phyloP scores from a whole-genome alignment of 495 filamentous ascomycete genomes.

The Astrothelium macrocarpum region DNA sequence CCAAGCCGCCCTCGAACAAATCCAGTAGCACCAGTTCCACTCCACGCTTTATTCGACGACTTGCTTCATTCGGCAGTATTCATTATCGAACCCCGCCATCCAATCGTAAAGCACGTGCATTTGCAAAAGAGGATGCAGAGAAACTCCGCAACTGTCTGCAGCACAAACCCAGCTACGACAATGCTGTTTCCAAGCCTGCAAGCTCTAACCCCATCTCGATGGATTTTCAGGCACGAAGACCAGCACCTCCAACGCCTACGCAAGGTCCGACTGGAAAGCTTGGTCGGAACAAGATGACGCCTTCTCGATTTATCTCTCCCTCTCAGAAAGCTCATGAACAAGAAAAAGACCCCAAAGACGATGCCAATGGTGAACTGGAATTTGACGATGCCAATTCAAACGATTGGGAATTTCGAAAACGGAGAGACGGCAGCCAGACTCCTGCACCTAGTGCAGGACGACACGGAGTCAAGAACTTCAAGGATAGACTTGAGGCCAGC shows the following conservation, averaged over 20 bases:
- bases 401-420: not conserved
- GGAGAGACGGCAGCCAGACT: not conserved
- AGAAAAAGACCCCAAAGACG: not conserved
- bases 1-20: not conserved
- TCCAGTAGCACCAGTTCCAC: not conserved
- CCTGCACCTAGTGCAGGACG: not conserved
- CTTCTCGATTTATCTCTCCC: not conserved
- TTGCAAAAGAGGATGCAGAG: slow-evolving; percentile 17
- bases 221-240: not conserved
- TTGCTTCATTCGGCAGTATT: not conserved
- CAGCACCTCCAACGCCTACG: not conserved
- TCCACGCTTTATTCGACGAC: not conserved
- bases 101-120: slow-evolving; percentile 24
- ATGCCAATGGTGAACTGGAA: not conserved
- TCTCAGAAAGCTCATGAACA: too few species aligned
- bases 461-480: not conserved
- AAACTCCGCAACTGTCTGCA: slow-evolving; percentile 11
- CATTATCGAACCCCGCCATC: slow-evolving; percentile 27
- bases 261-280: not conserved
- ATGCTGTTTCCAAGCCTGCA: not conserved
- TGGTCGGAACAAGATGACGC: not conserved
- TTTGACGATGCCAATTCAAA: not conserved
- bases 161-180: not conserved
- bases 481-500: not conserved
- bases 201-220: not conserved